Base-by-base conservation (phyloP, 352 stramenopile species). In the Pythium vanterpoolii region DNA sequence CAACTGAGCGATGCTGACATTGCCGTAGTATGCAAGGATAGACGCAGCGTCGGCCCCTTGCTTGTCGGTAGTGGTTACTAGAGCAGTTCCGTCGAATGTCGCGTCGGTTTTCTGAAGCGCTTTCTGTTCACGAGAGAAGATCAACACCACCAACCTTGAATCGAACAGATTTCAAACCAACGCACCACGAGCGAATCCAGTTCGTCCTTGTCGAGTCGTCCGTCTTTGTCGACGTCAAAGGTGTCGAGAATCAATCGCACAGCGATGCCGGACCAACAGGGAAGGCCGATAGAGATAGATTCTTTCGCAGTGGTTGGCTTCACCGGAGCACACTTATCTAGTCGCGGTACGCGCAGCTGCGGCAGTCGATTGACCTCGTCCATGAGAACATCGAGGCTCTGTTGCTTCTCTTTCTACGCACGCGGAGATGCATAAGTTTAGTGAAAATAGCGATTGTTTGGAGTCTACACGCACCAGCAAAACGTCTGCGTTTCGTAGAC, bases 401-500 rank as follows among this genome's bases (percentile, higher is more conserved):
- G 56, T 45, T 86, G 72, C 28, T 82, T 83, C 46, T 86, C 76
- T 53, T 70, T 80, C 79, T 86, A 46, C 18, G 42, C 26, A 70
- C 40, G 11, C 28, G 21, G 23, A 63, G 5, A 38, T n/a, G n/a
- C n/a, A n/a, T n/a, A 38, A 9, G 33, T 2, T 6, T 38, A 14
- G 11, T 38, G 33, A 9, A 2, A 38, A 4, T 18, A 38, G 33
- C 2, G 16, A 9, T 9, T 14, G 33, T 38, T 9, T 38, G 34
- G 21, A 36, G 13, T 34, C 21, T 46, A 5, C 26, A 62, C 64
- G 28, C n/a, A 87, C 77, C 71, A 87, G 24, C 23, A 82, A 59
- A 23, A 66, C 40, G 39, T 88, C 76, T 19, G 75, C 68, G 21
- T 83, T 71, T 6, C 72, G 72, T 30, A 85, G 66, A 2, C 69